Conservation (phyloP, 140 eudicot genomes). For the Stevia rebaudiana region DNA sequence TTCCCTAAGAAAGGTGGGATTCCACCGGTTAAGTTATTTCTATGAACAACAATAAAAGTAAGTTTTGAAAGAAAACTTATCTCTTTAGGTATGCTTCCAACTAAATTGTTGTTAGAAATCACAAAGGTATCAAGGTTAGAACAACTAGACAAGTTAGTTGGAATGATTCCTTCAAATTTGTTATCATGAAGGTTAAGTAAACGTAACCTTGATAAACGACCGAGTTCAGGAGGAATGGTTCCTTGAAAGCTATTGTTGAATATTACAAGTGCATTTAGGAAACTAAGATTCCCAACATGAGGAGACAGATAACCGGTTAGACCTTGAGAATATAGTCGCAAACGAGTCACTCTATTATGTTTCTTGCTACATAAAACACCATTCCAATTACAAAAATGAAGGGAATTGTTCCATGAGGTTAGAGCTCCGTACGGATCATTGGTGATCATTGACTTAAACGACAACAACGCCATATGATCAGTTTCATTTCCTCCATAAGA, state of each 20-base stretch:
- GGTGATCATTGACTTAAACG: conserved; percentile 12
- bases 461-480: conserved; percentile 8
- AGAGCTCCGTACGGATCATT: conserved; percentile 10
- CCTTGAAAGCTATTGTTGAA: conserved; percentile 10
- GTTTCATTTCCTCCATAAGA: conserved; percentile 13
- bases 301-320: conserved; percentile 16
- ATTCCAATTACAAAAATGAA: conserved; percentile 14
- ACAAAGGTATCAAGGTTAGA: neutral
- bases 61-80: conserved; percentile 7
- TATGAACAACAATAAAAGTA: neutral
- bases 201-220: conserved; percentile 17
- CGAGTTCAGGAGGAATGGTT: conserved; percentile 25
- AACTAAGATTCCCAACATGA: conserved; percentile 21
- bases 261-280: neutral
- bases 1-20: conserved; percentile 27
- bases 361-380: conserved; percentile 17
- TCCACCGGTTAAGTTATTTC: conserved; percentile 20
- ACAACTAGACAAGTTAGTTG: conserved; percentile 15
- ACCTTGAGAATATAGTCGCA: neutral
- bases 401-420: conserved; percentile 15
- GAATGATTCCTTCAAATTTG: conserved; percentile 12
- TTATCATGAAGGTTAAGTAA: conserved; percentile 7
- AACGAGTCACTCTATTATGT: conserved; percentile 5
- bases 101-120: neutral
- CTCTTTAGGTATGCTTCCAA: conserved; percentile 23